Base-by-base conservation (phyloP, 192 early-diverging fungal genomes). In the Mortierella alpina region DNA sequence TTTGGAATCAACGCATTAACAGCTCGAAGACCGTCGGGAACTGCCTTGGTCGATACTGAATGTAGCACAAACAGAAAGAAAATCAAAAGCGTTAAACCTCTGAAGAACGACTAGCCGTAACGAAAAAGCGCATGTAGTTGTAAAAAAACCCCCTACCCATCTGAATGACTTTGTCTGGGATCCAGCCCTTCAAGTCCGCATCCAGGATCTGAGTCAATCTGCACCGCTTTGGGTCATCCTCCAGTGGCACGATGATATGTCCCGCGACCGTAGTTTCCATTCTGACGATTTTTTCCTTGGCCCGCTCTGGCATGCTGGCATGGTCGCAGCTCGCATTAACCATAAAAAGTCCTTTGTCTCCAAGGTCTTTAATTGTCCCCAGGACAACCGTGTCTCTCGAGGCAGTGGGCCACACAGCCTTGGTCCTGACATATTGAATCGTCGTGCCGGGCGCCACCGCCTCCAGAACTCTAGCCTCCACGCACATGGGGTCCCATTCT, bases 141-240 rank as follows among this genome's bases (percentile, higher is more conserved):
- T 18, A 50, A 13, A 50, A 41, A 7, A 54, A 14, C 47, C 18
- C 58, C 68, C 7, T 75, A 83, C 81, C 73, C 69, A 83, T 71
- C 59, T 73, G 66, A 71, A 75, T 83, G 31, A 83, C 73, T 41
- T 70, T 75, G 11, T 76, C 73, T 8, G 73, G 81, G 22, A 83
- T 83, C 81, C 81, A 83, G 7, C 81, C 81, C 44, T 83, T 83
- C 59, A 75, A 49, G 58, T 83, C 73, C 6, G 73, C 73, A 72
- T 82, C 80, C 20, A 78, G n/a, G 14, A 82, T 56, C 51, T 82
- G 80, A 1, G 57, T 44, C 23, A 82, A 42, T 8, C 47, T 67
- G 23, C 72, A 66, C 1, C 59, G 55, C 40, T 69, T 50, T 18
- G 31, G 31, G 49, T 67, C 56, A 57, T 59, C 55, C 14, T 57